Percentiles rank a stretch among this genome's conserved stretches.
phyloP scores from a whole-genome alignment of 108 stramenopile species.

The Thalassiosira profunda region DNA sequence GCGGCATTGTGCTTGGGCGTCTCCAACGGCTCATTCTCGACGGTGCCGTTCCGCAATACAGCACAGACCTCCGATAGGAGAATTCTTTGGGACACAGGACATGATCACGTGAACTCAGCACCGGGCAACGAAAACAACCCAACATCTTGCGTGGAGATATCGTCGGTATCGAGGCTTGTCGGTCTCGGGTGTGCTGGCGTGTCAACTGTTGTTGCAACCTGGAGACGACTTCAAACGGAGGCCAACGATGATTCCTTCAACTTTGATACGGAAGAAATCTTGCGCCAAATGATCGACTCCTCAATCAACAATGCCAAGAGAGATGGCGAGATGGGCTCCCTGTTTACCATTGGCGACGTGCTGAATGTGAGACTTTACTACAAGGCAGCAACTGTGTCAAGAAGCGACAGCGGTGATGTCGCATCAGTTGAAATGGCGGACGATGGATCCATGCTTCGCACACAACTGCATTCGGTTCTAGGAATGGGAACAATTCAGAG shows the following conservation, averaged over 20 bases:
- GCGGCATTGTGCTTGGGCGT: slow-evolving; percentile 54
- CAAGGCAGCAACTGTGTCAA: slow-evolving; percentile 30
- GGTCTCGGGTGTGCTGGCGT: slow-evolving; percentile 48
- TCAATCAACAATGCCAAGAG: slow-evolving; percentile 35
- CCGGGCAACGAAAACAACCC: neutral
- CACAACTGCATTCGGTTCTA: slow-evolving; percentile 33
- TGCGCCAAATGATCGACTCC: slow-evolving; percentile 58
- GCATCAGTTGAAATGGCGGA: slow-evolving; percentile 28
- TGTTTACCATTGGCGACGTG: slow-evolving; percentile 27
- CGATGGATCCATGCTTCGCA: slow-evolving; percentile 46
- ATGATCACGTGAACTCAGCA: slow-evolving; percentile 19
- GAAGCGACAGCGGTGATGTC: neutral
- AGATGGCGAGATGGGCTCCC: slow-evolving; percentile 4
- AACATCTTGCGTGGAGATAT: slow-evolving; percentile 26
- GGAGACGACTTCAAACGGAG: too few relatives aligned
- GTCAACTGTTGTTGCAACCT: slow-evolving; percentile 41
- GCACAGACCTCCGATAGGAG: neutral
- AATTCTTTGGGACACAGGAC: slow-evolving; percentile 65
- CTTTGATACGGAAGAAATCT: slow-evolving; percentile 34
- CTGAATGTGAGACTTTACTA: slow-evolving; percentile 72
- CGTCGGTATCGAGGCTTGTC: slow-evolving; percentile 50
- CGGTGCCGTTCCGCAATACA: neutral
- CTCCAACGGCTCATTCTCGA: slow-evolving; percentile 16
- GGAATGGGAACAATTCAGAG: slow-evolving; percentile 2
- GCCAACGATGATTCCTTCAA: neutral